phyloP scores from a whole-genome alignment of 2,329 filamentous ascomycete species.

The Emmonsia crescens region DNA sequence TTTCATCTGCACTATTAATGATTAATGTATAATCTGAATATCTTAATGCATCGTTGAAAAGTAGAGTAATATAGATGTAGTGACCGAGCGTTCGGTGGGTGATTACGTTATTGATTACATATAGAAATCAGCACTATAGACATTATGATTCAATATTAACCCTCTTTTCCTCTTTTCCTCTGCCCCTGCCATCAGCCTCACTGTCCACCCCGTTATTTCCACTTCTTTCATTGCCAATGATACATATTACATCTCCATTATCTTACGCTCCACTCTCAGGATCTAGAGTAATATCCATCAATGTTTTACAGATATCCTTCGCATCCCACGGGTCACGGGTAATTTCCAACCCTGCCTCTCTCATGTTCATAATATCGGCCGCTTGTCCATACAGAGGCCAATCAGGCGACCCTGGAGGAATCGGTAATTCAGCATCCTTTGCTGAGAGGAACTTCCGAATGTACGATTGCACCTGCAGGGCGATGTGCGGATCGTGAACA shows the following conservation, averaged over 20 bases:
- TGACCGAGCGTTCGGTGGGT: too few species aligned
- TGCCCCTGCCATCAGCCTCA: neutral
- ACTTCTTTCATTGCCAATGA: neutral
- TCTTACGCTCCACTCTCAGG: neutral
- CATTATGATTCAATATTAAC: too few species aligned
- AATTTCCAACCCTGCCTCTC: neutral
- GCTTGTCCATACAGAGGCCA: slow-evolving; percentile 4
- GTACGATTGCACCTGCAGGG: neutral
- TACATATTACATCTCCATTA: neutral
- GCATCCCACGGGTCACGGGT: neutral
- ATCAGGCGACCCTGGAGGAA: neutral
- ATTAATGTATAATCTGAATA: too few species aligned
- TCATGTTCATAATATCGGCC: neutral
- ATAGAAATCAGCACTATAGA: too few species aligned
- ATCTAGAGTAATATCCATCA: neutral
- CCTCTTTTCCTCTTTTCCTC: neutral
- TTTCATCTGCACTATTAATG: too few species aligned
- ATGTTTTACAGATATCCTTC: neutral
- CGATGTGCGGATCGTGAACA: neutral
- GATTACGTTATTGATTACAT: too few species aligned
- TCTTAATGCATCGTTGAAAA: too few species aligned
- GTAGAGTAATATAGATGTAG: too few species aligned
- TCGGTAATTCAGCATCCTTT: neutral
- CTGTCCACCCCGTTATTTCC: neutral
- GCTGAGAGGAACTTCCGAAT: neutral